Evolutionary conservation across 2,329 filamentous ascomycete genomes (phyloP), one percentile per base, ranked within the genome.

Genomic region (Fusarium sp.): DNA sequence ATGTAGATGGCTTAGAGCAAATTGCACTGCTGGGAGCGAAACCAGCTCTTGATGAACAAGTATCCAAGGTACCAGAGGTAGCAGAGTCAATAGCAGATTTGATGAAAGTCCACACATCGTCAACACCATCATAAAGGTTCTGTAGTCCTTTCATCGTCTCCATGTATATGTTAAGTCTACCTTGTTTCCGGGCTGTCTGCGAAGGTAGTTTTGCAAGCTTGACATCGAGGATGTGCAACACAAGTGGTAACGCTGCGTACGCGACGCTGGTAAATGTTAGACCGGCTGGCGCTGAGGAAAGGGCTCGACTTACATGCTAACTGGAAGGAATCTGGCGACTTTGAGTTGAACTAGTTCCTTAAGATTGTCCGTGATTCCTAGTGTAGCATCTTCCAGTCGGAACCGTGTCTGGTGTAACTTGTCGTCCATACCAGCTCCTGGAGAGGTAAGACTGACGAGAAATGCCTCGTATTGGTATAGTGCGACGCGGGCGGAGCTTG

Each of bases 271-370:
- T 7, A 28, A 14, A 14, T 7, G 20, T 55, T 11, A 51, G 28
- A 4, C 20, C 9, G 13, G 18, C 5, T 48, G 5, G 10, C 0
- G 14, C 3, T 17, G 10, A n/a, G 20, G 20, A 17, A 22, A 12
- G 7, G 22, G 7, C 11, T 39, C 1, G 6, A 65, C 70, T 54
- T 54, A 69, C 70, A 69, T 58, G 59, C 70, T 73, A 2, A 73
- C 35, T 2, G 68, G 70, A 18, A 73, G 64, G 15, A 65, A 73
- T 8, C 8, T 56, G 6, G 55, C 48, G 13, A 72, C 64, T 31
- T 61, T 62, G 1, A 73, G 38, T 22, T 73, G 51, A 11, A 72
- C 59, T 2, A 72, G 38, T 8, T 72, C 69, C 28, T 69, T 69
- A 3, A 72, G n/a, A 22, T 72, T 73, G 11, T 65, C 62, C 3